Percentiles rank a stretch among this genome's conserved stretches.
phyloP scores from a whole-genome alignment of 2,329 filamentous ascomycete genomes.

The Sporothrix curviconia region DNA sequence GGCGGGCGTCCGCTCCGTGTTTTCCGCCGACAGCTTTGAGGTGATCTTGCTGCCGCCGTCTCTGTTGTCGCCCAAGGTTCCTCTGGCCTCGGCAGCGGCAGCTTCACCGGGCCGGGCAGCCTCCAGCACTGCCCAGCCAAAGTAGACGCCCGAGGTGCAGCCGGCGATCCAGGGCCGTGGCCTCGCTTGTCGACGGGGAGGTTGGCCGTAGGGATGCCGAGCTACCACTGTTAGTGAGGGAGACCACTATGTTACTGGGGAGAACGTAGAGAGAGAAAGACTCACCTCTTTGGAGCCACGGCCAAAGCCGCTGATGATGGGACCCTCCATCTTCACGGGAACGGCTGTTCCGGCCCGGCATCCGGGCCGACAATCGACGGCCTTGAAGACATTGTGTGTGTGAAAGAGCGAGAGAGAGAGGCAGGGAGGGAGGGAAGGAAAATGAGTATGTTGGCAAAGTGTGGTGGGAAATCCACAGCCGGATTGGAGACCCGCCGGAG shows the following conservation, averaged over 20 bases:
- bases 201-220: conserved; percentile 96
- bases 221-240: conserved; percentile 38
- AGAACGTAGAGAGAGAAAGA: background rate
- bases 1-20: conserved; percentile 33
- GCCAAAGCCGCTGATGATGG: conserved; percentile 88
- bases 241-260: too few species aligned
- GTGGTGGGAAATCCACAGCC: background rate
- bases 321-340: conserved; percentile 75
- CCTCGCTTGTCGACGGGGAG: conserved; percentile 63
- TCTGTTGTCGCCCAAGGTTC: too few species aligned
- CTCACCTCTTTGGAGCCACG: conserved; percentile 83
- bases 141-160: conserved; percentile 79
- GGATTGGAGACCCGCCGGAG: background rate
- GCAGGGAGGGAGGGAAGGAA: background rate
- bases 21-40: too few species aligned
- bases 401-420: background rate
- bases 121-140: conserved; percentile 76
- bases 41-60: too few species aligned
- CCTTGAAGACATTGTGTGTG: conserved; percentile 31
- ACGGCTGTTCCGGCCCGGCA: conserved; percentile 67
- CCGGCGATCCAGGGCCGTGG: conserved; percentile 54
- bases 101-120: conserved; percentile 46
- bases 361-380: conserved; percentile 68
- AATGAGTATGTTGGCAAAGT: background rate
- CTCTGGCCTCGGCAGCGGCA: conserved; percentile 17